Base-by-base conservation (phyloP, 2,329 filamentous ascomycete species). In the Diaporthe longicolla region DNA sequence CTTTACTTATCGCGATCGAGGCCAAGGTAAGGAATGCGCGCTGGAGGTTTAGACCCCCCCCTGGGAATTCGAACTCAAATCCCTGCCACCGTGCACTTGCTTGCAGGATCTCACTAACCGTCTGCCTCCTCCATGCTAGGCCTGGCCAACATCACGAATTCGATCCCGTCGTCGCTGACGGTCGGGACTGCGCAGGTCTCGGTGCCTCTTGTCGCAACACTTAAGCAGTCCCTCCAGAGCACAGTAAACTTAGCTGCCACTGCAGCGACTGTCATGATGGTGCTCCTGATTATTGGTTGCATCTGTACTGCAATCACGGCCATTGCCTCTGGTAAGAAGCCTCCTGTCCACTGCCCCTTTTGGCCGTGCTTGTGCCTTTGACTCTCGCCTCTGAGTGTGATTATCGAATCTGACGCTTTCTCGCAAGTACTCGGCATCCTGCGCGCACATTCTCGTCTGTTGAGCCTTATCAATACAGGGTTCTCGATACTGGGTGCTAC, bases 101-200 rank as follows among this genome's bases (percentile, higher is more conserved):
- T 24, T 26, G 17, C 5, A 11, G n/a, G 3, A 8, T 19, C 32
- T 1, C 6, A 32, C 70, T 72, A 24, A 72, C 24, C 19, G 21
- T 3, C 5, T 21, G 57, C 13, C 8, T 45, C n/a, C 7, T 4
- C 13, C 21, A 10, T 17, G 50, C 7, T 26, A 77, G 78, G 78
- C 29, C 74, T 79, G 3, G 74, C 69, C 24, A 77, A 77, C 19
- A 76, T 79, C 57, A 76, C 78, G 1, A 35, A 72, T 19, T 76
- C 75, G 11, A 79, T 79, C 59, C 78, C 78, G 1, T 75, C 73
- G 1, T 77, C 75, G 21, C 76, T 79, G 24, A 71, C 71, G 3
- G 58, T 79, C 21, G 77, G 72, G 5, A 77, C 74, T 11, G 74
- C 78, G 13, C 78, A 78, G 13, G 68, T 79, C 19, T 75, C 76